Percentiles rank a stretch among this genome's conserved stretches.
These are phyloP conservation scores for Immersiella caudata DNA, from an alignment of 495 filamentous ascomycete species.

Conservation along the genomic window DNA sequence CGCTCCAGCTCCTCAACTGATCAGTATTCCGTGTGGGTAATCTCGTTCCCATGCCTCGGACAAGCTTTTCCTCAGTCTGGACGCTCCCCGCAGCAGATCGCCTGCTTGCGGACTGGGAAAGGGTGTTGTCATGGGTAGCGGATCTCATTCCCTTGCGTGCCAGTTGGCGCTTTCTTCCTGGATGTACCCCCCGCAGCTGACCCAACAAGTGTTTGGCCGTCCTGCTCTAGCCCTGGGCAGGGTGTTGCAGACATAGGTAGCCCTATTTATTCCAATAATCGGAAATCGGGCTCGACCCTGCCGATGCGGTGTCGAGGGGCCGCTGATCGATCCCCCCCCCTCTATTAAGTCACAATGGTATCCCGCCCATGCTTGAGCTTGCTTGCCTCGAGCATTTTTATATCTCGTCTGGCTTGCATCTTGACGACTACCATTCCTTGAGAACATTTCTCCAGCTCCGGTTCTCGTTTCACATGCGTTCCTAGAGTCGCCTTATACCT, in stretches of 20 bases:
- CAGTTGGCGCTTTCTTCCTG: conserved; percentile 31
- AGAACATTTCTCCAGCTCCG: conserved; percentile 61
- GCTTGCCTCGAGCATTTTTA: conserved; percentile 33
- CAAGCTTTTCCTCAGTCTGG: conserved; percentile 18
- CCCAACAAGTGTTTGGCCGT: conserved; percentile 14
- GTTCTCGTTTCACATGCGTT: conserved; percentile 45
- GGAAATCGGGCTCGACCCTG: conserved; percentile 23
- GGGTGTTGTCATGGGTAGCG: conserved; percentile 16
- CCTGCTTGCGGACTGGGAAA: conserved; percentile 17
- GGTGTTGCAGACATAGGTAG: conserved; percentile 24
- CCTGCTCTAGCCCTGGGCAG: conserved; percentile 23
- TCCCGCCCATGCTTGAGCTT: conserved; percentile 26
- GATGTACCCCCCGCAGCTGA: conserved; percentile 8
- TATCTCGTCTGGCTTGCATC: conserved; percentile 41
- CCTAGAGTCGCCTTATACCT: conserved; percentile 21
- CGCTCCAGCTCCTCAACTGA: conserved; percentile 28
- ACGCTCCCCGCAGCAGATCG: conserved; percentile 19
- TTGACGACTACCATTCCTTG: conserved; percentile 38
- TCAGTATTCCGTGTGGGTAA: conserved; percentile 29
- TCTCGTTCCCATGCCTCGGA: conserved; percentile 33
- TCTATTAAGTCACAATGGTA: conserved; percentile 32
- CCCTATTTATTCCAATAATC: conserved; percentile 22
- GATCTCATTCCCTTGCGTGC: conserved; percentile 47
- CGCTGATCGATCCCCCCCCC: neutral
- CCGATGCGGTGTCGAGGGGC: conserved; percentile 7